Conservation (phyloP, 805 yeast genomes). For the Pichia eremophila region DNA sequence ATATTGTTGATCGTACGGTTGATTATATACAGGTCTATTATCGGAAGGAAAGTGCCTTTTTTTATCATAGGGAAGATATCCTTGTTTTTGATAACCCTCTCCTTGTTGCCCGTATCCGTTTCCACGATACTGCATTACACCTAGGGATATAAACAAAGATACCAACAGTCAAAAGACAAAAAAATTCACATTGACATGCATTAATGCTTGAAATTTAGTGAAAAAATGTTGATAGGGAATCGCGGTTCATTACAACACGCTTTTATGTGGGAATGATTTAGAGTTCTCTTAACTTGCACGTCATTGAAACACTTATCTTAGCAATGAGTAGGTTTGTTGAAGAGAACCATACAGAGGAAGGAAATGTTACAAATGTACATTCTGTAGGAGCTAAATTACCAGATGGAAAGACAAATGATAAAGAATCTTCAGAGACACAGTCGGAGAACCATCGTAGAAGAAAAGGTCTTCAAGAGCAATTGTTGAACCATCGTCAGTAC, state of each 20-base stretch:
- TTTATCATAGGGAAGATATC: not conserved
- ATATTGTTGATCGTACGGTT: not conserved
- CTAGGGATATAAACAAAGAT: not conserved
- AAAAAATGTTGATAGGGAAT: no score
- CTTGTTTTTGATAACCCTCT: not conserved
- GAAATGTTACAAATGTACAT: slow-evolving; percentile 12
- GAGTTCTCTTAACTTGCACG: no score
- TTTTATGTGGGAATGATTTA: no score
- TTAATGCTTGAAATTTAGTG: no score
- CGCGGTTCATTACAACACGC: no score
- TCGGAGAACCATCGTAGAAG: slow-evolving; percentile 14
- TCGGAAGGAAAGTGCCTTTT: not conserved
- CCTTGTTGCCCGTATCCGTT: not conserved
- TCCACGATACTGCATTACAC: not conserved
- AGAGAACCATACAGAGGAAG: slow-evolving; percentile 5
- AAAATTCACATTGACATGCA: not conserved
- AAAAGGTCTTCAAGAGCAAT: slow-evolving; percentile 34
- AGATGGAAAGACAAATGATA: not conserved
- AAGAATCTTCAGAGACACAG: not conserved
- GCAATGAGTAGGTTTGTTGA: not conserved
- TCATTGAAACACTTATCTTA: not conserved
- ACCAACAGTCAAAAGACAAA: not conserved
- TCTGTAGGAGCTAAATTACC: not conserved
- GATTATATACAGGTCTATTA: not conserved
- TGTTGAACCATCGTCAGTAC: slow-evolving; percentile 28